Evolutionary conservation across 306 rosid species (phyloP), one percentile per base, ranked within the genome.

Genomic region (Cyamopsis tetragonoloba): DNA sequence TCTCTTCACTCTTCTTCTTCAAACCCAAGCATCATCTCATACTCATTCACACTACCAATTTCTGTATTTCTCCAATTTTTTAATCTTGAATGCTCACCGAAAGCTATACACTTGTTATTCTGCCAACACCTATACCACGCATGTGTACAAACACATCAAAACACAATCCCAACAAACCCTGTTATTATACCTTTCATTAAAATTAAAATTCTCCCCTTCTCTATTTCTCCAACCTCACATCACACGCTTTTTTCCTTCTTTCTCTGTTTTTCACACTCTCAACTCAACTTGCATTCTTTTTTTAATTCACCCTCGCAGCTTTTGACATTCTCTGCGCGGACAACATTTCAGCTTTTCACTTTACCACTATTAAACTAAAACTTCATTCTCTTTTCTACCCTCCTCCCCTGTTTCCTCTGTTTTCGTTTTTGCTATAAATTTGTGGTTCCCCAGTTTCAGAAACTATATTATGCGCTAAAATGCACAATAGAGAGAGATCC

Each of bases 321-420:
- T 84, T 82, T 82, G 82, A 77, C 86, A 63, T 74, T 77, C 76
- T 72, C 79, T 54, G 37, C 53, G 56, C 71, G 4, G 47, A 83
- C 88, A 77, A 70, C 51, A 44, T 80, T 38, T 15, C 31, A 62
- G 39, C 53, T 30, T 53, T 18, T 65, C 81, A 65, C 77, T 66
- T 59, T 50, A 47, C 54, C 44, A 8, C 35, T 57, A 44, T 61
- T 69, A 62, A 66, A 73, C 75, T 64, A 63, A n/a, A 12, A 38
- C 37, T 47, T 38, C 66, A 10, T 20, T 44, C n/a, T 66, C 62
- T 48, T 13, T 15, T 58, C 10, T 4, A 2, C 47, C 0, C 4
- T 27, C 30, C 10, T 48, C 55, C 19, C 38, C 54, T n/a, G 28
- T 27, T 19, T 31, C 12, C 59, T 49, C 35, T 27, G 1, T 22